Conservation (phyloP, 2,329 filamentous ascomycete genomes). For the Triangularia setosa region DNA sequence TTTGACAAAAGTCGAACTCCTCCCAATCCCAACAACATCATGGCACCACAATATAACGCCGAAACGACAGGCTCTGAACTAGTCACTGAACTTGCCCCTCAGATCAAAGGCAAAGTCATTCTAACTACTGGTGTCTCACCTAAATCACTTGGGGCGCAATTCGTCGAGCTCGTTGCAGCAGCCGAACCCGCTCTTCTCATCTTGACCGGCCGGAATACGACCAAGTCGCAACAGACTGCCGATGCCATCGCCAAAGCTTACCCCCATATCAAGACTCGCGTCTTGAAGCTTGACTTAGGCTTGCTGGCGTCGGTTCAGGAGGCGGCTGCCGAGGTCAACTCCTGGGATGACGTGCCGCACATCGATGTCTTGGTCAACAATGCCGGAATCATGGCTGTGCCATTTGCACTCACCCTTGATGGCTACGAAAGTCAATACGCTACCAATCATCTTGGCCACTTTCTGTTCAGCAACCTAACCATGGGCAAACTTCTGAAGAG, state of each 20-base stretch:
- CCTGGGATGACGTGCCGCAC: slow-evolving; percentile 32
- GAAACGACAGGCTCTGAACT: slow-evolving; percentile 16
- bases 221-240: slow-evolving; percentile 39
- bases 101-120: slow-evolving; percentile 37
- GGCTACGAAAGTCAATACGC: slow-evolving; percentile 44
- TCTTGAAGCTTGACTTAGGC: slow-evolving; percentile 38
- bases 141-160: slow-evolving; percentile 37
- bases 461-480: slow-evolving; percentile 43
- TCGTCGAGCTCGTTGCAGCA: slow-evolving; percentile 37
- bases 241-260: slow-evolving; percentile 32
- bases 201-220: slow-evolving; percentile 41
- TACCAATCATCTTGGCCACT: slow-evolving; percentile 45
- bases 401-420: slow-evolving; percentile 34
- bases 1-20: too few species aligned
- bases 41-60: slow-evolving; percentile 13
- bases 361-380: slow-evolving; percentile 44
- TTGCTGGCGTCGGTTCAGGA: slow-evolving; percentile 37
- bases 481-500: slow-evolving; percentile 40
- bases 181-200: slow-evolving; percentile 41
- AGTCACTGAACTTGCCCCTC: slow-evolving; percentile 2
- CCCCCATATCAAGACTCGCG: slow-evolving; percentile 33
- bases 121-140: slow-evolving; percentile 43
- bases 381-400: slow-evolving; percentile 40
- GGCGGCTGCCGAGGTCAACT: slow-evolving; percentile 34
- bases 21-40: background rate